Percentiles rank a stretch among this genome's conserved stretches.
Evolutionary conservation across 768 basidiomycete species (phyloP).

Genomic region (Auricularia sp.): DNA sequence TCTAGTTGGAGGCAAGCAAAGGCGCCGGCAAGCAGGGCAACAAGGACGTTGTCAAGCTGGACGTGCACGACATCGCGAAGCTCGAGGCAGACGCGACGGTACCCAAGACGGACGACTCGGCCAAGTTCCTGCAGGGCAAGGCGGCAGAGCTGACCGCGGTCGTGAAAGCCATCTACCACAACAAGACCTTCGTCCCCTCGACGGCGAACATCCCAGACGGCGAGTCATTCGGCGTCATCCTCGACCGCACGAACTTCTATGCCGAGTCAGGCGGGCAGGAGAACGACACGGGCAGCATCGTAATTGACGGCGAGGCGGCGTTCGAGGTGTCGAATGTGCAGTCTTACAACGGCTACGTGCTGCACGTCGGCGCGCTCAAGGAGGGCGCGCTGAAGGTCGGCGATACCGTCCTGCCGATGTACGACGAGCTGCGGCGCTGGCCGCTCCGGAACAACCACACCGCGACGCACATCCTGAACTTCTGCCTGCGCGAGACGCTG

Average conservation of each 20-base stretch:
- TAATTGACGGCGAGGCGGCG: constrained; percentile 83
- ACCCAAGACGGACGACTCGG: constrained; percentile 85
- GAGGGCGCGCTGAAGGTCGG: constrained; percentile 76
- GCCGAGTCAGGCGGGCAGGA: constrained; percentile 97
- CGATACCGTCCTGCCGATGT: constrained; percentile 76
- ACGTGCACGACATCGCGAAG: constrained; percentile 86
- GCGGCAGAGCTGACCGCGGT: constrained; percentile 43
- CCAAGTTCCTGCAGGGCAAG: constrained; percentile 47
- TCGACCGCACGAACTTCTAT: constrained; percentile 92
- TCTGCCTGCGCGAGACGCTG: constrained; percentile 78
- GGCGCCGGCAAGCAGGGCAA: constrained; percentile 62
- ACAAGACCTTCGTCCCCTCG: constrained; percentile 61
- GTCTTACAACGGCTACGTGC: constrained; percentile 87
- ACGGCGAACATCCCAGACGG: constrained; percentile 57
- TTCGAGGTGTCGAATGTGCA: constrained; percentile 93
- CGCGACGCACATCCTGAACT: constrained; percentile 97
- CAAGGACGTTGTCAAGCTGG: constrained; percentile 70
- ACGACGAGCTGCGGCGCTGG: constrained; percentile 94
- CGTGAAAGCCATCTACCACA: constrained; percentile 77
- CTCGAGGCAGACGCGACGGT: constrained; percentile 69
- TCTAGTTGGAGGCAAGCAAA: constrained; percentile 75
- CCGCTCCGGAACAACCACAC: constrained; percentile 97
- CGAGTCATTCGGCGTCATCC: constrained; percentile 68
- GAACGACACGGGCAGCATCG: constrained; percentile 89
- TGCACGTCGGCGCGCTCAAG: constrained; percentile 84